Base-by-base conservation (phyloP, 129 eudicot genomes). In the Flaveria bidentis region DNA sequence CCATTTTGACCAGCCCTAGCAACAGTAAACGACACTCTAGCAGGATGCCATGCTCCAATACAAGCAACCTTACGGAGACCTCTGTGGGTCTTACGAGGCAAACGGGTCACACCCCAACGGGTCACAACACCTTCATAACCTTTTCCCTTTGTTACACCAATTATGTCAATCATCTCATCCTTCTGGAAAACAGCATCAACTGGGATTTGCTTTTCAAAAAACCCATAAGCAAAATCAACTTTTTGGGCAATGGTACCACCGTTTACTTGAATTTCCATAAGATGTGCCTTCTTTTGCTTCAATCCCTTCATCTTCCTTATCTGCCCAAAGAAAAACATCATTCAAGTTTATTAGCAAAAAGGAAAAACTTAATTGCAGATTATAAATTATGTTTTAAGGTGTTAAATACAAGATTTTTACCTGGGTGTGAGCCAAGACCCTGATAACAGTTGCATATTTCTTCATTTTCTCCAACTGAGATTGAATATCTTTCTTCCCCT, bases 1-100 rank as follows among this genome's bases (percentile, higher is more conserved):
- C 95, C 95, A 49, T 89, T 89, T 78, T 89, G 95, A 66, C 95
- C 95, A 56, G 96, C 96, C 67, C 96, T 81, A 71, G 96, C 96
- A 77, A 89, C 96, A 2, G 96, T 89, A 75, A 73, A 89, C 0
- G 96, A 89, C 23, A 89, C 95, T 71, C 95, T 82, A 45, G 96
- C 96, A 25, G 91, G 88, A 64, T 87, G 88, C 91, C 91, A 87
- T 1, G 95, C 91, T 73, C 95, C 95, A 61, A 89, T 89, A 84
- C 95, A 89, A 7, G 96, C 96, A 71, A 89, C 95, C 80, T 89
- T 89, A 42, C 95, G 91, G 53, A 89, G 89, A 78, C 95, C 95
- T 53, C 95, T 85, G 85, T 89, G 95, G 52, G 95, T 89, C 86
- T 89, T 89, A 10, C 95, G 87, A 6, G 94, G 87, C 23, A 86